A percentile compares a stretch with the other conserved stretches of the same genome.
Conservation (phyloP, 371 early-diverging fungal species). For the Rhizopus delemar region DNA sequence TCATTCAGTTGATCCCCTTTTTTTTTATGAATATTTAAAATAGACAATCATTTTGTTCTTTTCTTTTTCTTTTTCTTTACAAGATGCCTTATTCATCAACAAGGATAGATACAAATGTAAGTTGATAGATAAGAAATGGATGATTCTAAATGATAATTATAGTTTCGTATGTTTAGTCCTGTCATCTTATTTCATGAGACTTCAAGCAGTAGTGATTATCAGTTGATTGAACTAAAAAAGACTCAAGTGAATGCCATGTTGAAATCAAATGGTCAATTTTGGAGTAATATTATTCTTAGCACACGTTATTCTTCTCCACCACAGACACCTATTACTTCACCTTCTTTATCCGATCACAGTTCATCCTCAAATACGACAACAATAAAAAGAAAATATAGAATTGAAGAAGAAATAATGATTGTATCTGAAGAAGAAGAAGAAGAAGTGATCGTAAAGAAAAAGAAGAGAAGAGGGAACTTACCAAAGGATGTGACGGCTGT, state of each 20-base stretch:
- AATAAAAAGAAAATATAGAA: conserved; percentile 1
- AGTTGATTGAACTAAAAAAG: conserved; percentile 20
- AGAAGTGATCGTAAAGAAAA: conserved; percentile 1
- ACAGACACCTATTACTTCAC: conserved; percentile 7
- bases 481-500: conserved; percentile 56
- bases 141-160: neutral
- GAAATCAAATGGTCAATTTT: conserved; percentile 20
- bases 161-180: conserved; percentile 33
- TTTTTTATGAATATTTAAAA: too few species aligned
- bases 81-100: neutral
- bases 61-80: neutral
- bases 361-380: neutral
- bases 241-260: conserved; percentile 27
- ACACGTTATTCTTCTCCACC: conserved; percentile 16
- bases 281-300: conserved; percentile 22
- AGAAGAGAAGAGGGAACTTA: conserved; percentile 50
- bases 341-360: neutral
- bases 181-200: conserved; percentile 28
- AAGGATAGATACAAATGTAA: neutral
- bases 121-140: neutral
- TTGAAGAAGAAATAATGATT: conserved; percentile 3
- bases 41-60: neutral
- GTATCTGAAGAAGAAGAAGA: conserved; percentile 10
- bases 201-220: conserved; percentile 17
- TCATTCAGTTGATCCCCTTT: neutral